phyloP scores from a whole-genome alignment of 306 rosid genomes.

The Gynostemma pentaphyllum region DNA sequence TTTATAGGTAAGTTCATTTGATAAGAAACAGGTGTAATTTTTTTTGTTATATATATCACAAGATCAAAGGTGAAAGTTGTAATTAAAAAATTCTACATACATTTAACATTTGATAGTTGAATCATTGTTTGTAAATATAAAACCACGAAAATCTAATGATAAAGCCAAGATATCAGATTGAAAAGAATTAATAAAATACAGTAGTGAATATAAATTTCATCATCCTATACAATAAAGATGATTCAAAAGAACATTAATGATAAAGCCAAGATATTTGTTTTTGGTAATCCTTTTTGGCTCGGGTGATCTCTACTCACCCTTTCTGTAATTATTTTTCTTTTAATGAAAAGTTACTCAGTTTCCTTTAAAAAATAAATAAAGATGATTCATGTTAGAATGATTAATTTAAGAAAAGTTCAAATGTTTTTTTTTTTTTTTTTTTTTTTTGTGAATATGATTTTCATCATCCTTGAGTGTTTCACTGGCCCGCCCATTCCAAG shows the following conservation, averaged over 20 bases:
- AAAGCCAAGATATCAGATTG: background rate
- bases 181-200: background rate
- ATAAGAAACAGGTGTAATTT: background rate
- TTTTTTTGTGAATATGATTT: too few relatives aligned
- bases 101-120: background rate
- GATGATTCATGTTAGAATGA: too few relatives aligned
- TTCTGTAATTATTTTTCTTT: too few relatives aligned
- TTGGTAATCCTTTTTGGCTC: too few relatives aligned
- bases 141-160: background rate
- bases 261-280: background rate
- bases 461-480: too few relatives aligned
- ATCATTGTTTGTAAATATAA: background rate
- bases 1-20: background rate
- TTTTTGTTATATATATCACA: background rate
- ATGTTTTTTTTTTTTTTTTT: too few relatives aligned
- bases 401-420: too few relatives aligned
- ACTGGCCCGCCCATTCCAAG: too few relatives aligned
- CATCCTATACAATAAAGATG: background rate
- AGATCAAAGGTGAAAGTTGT: background rate
- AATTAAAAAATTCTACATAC: background rate
- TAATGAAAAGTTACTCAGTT: too few relatives aligned
- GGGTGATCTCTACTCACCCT: too few relatives aligned
- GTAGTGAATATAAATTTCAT: background rate
- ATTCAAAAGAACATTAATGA: too few relatives aligned
- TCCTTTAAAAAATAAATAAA: too few relatives aligned